Base-by-base conservation (phyloP, 805 yeast genomes). In the Wickerhamomyces ciferrii region DNA sequence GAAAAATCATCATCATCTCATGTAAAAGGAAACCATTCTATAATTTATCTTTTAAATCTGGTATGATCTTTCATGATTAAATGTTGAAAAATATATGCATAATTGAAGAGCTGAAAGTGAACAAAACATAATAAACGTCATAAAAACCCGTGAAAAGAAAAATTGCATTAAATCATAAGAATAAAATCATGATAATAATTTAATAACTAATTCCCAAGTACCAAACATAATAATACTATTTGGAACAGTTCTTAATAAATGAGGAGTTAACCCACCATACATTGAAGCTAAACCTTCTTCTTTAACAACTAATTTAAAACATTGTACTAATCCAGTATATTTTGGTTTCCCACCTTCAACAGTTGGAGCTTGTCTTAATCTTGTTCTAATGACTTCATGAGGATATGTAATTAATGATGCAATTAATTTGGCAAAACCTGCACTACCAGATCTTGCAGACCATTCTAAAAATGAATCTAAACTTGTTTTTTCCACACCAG, bases 201-300 rank as follows among this genome's bases (percentile, higher is more conserved):
- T 76, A 42, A 84, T 81, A 46, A 86, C 81, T 31, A 94, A 64
- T 62, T 94, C 99, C 98, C 98, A 94, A 3, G 98, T 91, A 41
- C 99, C 99, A 71, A 94, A 94, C 99, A 94, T 94, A 56, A 94
- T 92, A 62, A 94, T 90, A 60, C 96, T 87, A 67, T 94, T 94
- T 3, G 99, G 99, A 44, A 94, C 99, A 0, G 99, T 94, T 67
- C 99, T 80, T 70, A 94, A 77, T 59, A 94, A 71, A 68, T 94
- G 99, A 4, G 99, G 97, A 2, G 99, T 94, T 58, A 94, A 74
- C 1, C 99, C 99, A 46, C 99, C 97, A 63, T 94, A 94, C 89
- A 94, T 86, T 13, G 96, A 85, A 8, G 77, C 83, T 44, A 92
- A 66, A 1, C 99, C 99, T 68, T 94, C 99, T 60, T 94, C 97